These are phyloP conservation scores for Aspergillus asperescens DNA, from an alignment of 495 filamentous ascomycete species.

Conservation along the genomic window DNA sequence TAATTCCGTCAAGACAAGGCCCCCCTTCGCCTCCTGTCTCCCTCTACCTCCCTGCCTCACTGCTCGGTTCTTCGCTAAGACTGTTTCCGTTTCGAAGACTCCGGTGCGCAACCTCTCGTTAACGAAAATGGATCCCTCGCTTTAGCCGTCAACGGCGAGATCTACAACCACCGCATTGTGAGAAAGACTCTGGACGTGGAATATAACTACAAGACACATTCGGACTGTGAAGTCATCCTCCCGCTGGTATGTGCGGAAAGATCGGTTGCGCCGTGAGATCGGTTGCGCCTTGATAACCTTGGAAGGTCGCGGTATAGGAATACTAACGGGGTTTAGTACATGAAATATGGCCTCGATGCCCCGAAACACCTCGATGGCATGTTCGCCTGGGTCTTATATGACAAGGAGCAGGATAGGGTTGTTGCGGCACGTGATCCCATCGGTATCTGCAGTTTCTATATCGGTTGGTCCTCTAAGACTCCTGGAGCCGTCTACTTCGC, in stretches of 20 bases:
- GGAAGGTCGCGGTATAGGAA: background rate
- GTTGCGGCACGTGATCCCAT: constrained; percentile 95
- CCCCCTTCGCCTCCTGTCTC: background rate
- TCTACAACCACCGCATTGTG: constrained; percentile 96
- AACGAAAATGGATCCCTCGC: constrained; percentile 84
- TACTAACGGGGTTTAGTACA: constrained; percentile 58
- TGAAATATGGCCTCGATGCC: constrained; percentile 85
- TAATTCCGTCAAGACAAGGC: background rate
- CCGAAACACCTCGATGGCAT: constrained; percentile 96
- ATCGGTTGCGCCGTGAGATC: background rate
- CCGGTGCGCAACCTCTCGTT: constrained; percentile 89
- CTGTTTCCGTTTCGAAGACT: constrained; percentile 53
- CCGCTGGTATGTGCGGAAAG: constrained; percentile 65
- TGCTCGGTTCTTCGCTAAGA: background rate
- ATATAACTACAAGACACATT: constrained; percentile 95
- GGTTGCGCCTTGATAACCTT: no score
- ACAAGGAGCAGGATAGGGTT: constrained; percentile 83
- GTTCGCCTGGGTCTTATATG: constrained; percentile 98
- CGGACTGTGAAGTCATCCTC: constrained; percentile 97
- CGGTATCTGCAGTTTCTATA: constrained; percentile 95
- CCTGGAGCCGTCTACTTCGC: constrained; percentile 90
- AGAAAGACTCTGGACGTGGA: constrained; percentile 74
- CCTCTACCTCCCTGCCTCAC: background rate
- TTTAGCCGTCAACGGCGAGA: constrained; percentile 97
- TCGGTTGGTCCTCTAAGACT: constrained; percentile 77